Percentiles rank a stretch among this genome's conserved stretches.
Conservation (phyloP, 2,329 filamentous ascomycete species). For the Fusarium drepaniforme region DNA sequence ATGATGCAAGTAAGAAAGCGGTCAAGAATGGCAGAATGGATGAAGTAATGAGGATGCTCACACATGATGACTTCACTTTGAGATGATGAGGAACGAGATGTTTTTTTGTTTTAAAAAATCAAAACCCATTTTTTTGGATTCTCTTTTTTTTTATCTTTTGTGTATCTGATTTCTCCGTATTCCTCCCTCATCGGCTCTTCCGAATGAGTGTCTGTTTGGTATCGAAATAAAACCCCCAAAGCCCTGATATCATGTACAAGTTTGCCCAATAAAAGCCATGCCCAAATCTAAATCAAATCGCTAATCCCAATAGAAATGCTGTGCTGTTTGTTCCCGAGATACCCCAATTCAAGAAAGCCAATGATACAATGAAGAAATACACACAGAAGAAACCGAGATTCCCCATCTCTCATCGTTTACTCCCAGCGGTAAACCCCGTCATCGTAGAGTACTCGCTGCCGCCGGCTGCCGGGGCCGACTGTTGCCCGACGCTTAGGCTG, state of each 20-base stretch:
- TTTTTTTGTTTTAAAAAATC: conserved; percentile 22
- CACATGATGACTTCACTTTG: background rate
- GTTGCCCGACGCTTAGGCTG: conserved; percentile 53
- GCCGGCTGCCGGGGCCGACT: conserved; percentile 51
- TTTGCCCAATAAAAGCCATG: conserved; percentile 4
- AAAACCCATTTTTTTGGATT: conserved; percentile 30
- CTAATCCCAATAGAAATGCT: conserved; percentile 13
- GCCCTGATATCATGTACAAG: conserved; percentile 4
- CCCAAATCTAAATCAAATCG: conserved; percentile 30
- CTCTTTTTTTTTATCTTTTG: conserved; percentile 33
- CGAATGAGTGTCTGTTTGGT: conserved; percentile 18
- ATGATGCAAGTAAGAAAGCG: conserved; percentile 11
- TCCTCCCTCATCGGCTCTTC: conserved; percentile 23
- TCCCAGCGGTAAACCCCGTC: conserved; percentile 56
- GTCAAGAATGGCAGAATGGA: conserved; percentile 22
- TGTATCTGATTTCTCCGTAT: conserved; percentile 37
- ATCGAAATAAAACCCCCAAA: conserved; percentile 11
- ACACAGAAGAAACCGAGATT: background rate
- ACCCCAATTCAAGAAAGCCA: conserved; percentile 18
- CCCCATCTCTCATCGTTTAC: conserved; percentile 41
- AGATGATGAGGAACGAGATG: background rate
- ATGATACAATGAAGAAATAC: conserved; percentile 39
- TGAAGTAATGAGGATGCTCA: background rate
- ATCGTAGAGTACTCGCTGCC: conserved; percentile 52
- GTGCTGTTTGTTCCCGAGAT: conserved; percentile 3